A percentile compares a stretch with the other conserved stretches of the same genome.
Conservation (phyloP, 371 early-diverging fungal genomes). For the Globomyces sp. region DNA sequence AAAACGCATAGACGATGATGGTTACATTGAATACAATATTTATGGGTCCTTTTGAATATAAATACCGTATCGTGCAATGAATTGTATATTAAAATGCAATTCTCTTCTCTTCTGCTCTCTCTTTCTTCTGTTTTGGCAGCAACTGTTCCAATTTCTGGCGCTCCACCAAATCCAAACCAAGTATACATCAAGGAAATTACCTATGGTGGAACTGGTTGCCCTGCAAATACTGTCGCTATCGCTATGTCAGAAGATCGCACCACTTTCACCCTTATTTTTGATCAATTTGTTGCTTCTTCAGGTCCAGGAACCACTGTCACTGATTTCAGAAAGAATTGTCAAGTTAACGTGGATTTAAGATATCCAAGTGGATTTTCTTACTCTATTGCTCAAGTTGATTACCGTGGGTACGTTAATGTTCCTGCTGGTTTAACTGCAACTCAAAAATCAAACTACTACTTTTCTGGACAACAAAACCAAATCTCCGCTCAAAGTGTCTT, state of each 20-base stretch:
- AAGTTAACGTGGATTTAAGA: conserved; percentile 23
- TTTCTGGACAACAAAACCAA: conserved; percentile 17
- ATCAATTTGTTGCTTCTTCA: conserved; percentile 22
- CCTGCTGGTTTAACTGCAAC: conserved; percentile 19
- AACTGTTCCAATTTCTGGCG: neutral
- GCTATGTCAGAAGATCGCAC: conserved; percentile 19
- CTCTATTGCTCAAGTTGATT: conserved; percentile 29
- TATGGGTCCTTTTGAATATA: too few species aligned
- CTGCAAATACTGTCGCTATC: conserved; percentile 14
- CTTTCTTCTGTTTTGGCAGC: neutral
- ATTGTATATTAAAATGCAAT: too few species aligned
- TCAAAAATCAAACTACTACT: conserved; percentile 29
- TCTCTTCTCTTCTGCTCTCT: too few species aligned
- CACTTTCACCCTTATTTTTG: conserved; percentile 27
- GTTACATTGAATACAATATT: too few species aligned
- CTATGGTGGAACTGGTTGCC: conserved; percentile 33
- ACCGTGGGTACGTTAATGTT: conserved; percentile 25
- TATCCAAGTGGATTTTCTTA: conserved; percentile 25
- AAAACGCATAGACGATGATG: too few species aligned
- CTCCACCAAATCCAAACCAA: conserved; percentile 20
- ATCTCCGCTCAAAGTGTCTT: neutral
- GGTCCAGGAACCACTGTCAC: conserved; percentile 22
- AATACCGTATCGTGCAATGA: too few species aligned
- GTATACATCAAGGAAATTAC: conserved; percentile 26
- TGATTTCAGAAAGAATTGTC: conserved; percentile 36